phyloP scores from a whole-genome alignment of 2,329 filamentous ascomycete species.

The Talaromyces verruculosus region DNA sequence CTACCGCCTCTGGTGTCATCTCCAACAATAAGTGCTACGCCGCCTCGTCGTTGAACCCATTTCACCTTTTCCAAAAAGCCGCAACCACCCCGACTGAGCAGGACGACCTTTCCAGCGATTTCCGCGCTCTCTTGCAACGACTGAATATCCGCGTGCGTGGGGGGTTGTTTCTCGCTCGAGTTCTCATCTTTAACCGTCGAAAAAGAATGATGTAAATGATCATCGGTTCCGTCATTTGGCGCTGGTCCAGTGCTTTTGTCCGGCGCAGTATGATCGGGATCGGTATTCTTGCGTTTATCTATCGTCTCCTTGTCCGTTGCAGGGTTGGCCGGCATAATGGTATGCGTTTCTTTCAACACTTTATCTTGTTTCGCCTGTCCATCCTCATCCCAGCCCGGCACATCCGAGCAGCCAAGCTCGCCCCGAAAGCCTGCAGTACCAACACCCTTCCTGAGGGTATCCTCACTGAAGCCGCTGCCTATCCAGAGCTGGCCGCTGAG shows the following conservation, averaged over 20 bases:
- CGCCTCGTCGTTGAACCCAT: conserved; percentile 91
- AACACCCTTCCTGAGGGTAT: conserved; percentile 62
- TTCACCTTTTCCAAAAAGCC: conserved; percentile 96
- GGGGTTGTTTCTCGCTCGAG: conserved; percentile 35
- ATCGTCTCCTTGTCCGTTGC: conserved; percentile 27
- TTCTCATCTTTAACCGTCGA: conserved; percentile 38
- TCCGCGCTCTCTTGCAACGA: conserved; percentile 88
- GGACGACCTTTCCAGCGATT: conserved; percentile 87
- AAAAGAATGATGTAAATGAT: conserved; percentile 69
- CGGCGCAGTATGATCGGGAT: conserved; percentile 28
- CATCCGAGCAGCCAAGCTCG: conserved; percentile 92
- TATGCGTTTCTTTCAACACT: conserved; percentile 23
- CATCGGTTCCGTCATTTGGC: conserved; percentile 75
- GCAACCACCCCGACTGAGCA: conserved; percentile 89
- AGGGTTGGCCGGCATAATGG: conserved; percentile 28
- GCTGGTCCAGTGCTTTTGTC: conserved; percentile 24
- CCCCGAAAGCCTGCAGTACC: conserved; percentile 62
- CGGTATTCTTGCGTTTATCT: conserved; percentile 26
- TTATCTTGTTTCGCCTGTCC: conserved; percentile 38
- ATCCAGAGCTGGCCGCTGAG: conserved; percentile 91
- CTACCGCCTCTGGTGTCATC: conserved; percentile 87
- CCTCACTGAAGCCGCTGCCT: conserved; percentile 85
- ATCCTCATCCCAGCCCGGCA: conserved; percentile 77
- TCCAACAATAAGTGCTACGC: conserved; percentile 85
- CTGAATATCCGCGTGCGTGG: conserved; percentile 82